These are phyloP conservation scores for Carex arenaria DNA, from an alignment of 202 grass and related monocot genomes.

Conservation along the genomic window DNA sequence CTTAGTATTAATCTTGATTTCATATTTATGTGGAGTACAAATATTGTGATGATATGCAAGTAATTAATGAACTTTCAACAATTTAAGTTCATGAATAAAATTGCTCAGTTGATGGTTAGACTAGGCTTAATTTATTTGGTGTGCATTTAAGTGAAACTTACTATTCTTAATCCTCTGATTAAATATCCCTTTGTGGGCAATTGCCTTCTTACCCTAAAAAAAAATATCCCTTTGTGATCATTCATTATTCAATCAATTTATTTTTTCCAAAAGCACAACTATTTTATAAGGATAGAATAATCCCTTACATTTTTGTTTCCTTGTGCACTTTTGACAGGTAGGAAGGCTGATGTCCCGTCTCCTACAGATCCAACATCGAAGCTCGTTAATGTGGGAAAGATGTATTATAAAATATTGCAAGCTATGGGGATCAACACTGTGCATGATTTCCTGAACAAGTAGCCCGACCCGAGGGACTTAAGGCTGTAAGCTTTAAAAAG, in stretches of 20 bases:
- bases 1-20: too few species aligned
- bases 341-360: conserved; percentile 51
- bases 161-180: not conserved
- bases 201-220: too few species aligned
- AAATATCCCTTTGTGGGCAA: not conserved
- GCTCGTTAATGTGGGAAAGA: conserved; percentile 58
- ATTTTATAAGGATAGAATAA: not conserved
- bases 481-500: conserved; percentile 25
- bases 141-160: too few species aligned
- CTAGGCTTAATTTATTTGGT: not conserved
- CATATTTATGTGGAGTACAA: too few species aligned
- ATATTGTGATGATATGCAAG: too few species aligned
- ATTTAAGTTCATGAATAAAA: not conserved
- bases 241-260: not conserved
- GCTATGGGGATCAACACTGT: conserved; percentile 40
- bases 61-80: not conserved
- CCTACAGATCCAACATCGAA: conserved; percentile 49
- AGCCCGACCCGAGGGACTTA: conserved; percentile 35
- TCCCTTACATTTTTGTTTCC: not conserved
- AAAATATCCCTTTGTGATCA: not conserved
- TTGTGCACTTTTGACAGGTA: conserved; percentile 17
- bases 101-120: not conserved
- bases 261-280: not conserved
- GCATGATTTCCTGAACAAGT: conserved; percentile 58
- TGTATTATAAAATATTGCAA: not conserved